Evolutionary conservation across 2,329 filamentous ascomycete species (phyloP).

Genomic region (Penicillium rolfsii): DNA sequence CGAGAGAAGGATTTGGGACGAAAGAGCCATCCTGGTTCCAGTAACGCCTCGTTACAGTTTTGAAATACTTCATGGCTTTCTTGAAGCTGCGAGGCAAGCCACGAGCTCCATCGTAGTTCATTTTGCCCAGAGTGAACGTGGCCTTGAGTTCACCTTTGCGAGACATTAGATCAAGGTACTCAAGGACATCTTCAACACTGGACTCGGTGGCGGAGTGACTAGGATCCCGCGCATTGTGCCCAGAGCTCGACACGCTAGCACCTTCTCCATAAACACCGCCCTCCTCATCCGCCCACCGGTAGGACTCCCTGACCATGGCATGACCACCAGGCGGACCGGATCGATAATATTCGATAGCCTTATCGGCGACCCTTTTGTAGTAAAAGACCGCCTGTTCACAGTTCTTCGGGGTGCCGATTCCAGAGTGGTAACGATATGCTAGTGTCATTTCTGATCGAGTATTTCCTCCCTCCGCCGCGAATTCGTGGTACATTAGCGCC

Average conservation of each 20-base stretch:
- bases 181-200: constrained; percentile 88
- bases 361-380: constrained; percentile 92
- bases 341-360: constrained; percentile 83
- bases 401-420: constrained; percentile 81
- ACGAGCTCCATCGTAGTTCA: constrained; percentile 85
- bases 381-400: constrained; percentile 84
- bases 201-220: constrained; percentile 80
- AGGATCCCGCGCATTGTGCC: constrained; percentile 75
- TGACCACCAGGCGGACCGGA: constrained; percentile 89
- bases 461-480: constrained; percentile 83
- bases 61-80: constrained; percentile 78
- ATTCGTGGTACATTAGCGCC: constrained; percentile 90
- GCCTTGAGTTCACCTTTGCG: constrained; percentile 87
- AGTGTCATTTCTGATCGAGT: constrained; percentile 91
- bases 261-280: constrained; percentile 96
- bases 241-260: constrained; percentile 85
- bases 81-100: constrained; percentile 73
- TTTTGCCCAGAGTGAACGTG: constrained; percentile 79
- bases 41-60: constrained; percentile 75
- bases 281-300: constrained; percentile 83
- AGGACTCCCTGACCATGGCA: constrained; percentile 74
- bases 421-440: constrained; percentile 80
- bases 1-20: constrained; percentile 68
- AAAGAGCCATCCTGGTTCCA: constrained; percentile 80
- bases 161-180: constrained; percentile 88